Conservation (phyloP, 2,329 filamentous ascomycete species). For the Hysterium pulicare region DNA sequence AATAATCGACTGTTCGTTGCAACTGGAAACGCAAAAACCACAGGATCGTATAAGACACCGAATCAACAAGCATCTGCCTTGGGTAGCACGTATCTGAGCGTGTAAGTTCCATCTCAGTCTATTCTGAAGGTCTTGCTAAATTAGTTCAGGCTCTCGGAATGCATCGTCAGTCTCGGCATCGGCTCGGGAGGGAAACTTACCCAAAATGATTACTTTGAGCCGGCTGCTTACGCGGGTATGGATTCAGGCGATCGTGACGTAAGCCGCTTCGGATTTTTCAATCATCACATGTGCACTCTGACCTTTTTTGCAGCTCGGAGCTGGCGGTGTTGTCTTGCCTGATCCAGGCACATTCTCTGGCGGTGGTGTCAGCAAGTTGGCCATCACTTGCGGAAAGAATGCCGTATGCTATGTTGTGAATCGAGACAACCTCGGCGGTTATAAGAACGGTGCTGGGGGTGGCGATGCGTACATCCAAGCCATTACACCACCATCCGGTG, state of each 20-base stretch:
- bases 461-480: constrained; percentile 11
- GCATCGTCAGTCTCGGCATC: constrained; percentile 1
- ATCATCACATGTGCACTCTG: too few relatives aligned
- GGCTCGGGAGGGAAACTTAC: background rate
- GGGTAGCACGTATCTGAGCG: background rate
- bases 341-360: constrained; percentile 14
- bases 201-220: constrained; percentile 1
- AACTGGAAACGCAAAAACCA: constrained; percentile 1
- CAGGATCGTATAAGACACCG: too few relatives aligned
- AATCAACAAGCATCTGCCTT: constrained; percentile 1
- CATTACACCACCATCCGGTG: constrained; percentile 6
- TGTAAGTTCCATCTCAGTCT: too few relatives aligned
- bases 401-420: constrained; percentile 16
- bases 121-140: too few relatives aligned
- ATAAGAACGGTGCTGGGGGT: constrained; percentile 11
- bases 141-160: constrained; percentile 1
- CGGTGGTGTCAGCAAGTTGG: constrained; percentile 18
- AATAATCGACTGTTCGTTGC: constrained; percentile 1
- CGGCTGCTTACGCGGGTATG: background rate
- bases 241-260: constrained; percentile 6
- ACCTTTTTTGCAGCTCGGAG: too few relatives aligned
- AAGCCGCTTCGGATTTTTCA: too few relatives aligned
- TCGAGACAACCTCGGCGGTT: constrained; percentile 13
- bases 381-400: constrained; percentile 24
- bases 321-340: constrained; percentile 5